A percentile compares a stretch with the other conserved stretches of the same genome.
phyloP scores from a whole-genome alignment of 2,329 filamentous ascomycete genomes.

The Teratosphaeria viscida region DNA sequence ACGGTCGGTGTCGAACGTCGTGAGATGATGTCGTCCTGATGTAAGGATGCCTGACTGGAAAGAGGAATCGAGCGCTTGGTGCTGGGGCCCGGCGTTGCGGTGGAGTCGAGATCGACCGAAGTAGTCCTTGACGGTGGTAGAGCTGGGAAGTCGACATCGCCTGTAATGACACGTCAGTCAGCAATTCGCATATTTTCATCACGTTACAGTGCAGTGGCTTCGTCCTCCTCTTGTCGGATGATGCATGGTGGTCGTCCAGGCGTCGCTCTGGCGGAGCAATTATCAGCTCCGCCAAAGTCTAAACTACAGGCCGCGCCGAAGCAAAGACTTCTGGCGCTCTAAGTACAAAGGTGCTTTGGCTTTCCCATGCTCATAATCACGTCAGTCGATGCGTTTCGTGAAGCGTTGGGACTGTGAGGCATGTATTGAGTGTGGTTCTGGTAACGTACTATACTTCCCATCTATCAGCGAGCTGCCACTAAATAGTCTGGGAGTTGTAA shows the following conservation, averaged over 20 bases:
- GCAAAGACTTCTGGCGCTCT: not conserved
- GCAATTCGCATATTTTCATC: not conserved
- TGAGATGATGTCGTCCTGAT: slow-evolving; percentile 15
- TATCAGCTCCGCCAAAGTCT: not conserved
- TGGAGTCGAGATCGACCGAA: not conserved
- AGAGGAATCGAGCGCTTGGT: slow-evolving; percentile 5
- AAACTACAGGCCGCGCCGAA: not conserved
- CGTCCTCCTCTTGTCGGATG: not conserved
- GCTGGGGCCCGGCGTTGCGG: slow-evolving; percentile 4
- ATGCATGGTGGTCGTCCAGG: not conserved
- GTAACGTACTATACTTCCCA: slow-evolving; percentile 21
- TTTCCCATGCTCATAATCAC: not conserved
- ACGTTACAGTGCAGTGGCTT: not conserved
- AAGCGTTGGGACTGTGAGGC: not conserved
- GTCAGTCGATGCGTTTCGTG: not conserved
- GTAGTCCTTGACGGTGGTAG: not conserved
- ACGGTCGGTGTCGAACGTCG: slow-evolving; percentile 25
- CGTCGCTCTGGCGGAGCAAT: not conserved
- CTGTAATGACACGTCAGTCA: slow-evolving; percentile 7
- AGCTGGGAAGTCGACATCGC: slow-evolving; percentile 20
- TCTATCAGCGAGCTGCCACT: slow-evolving; percentile 22
- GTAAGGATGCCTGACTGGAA: slow-evolving; percentile 16
- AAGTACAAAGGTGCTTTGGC: not conserved
- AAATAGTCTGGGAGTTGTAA: slow-evolving; percentile 15
- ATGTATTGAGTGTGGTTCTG: not conserved